Conservation (phyloP, 805 yeast species). For the Candida alai region DNA sequence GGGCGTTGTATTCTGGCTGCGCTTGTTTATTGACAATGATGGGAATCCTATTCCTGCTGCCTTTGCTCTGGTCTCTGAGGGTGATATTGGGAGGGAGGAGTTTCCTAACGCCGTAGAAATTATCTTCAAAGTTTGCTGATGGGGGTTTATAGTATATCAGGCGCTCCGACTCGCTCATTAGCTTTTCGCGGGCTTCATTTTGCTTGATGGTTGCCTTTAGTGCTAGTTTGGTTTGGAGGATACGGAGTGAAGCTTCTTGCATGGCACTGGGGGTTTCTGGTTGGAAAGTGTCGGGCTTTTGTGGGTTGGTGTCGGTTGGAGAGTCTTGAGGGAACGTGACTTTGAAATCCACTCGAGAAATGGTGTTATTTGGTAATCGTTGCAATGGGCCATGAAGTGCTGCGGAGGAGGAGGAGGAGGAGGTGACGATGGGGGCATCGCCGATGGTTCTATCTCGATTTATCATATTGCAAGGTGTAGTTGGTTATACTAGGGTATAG, state of each 20-base stretch:
- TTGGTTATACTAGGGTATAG: no score
- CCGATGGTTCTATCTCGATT: no score
- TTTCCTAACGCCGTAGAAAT: constrained; percentile 22
- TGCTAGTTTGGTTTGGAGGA: constrained; percentile 9
- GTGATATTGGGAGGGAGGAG: constrained; percentile 23
- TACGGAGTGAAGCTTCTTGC: constrained; percentile 7
- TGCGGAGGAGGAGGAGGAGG: no score
- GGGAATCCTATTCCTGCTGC: constrained; percentile 11
- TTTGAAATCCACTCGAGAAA: constrained; percentile 1
- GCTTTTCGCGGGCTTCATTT: background rate
- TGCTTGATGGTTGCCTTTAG: constrained; percentile 1
- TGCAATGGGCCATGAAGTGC: constrained; percentile 5
- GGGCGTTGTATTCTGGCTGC: constrained; percentile 1
- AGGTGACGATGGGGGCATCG: no score
- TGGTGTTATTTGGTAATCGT: constrained; percentile 8
- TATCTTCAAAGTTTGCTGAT: constrained; percentile 18
- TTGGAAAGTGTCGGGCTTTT: background rate
- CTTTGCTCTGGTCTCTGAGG: constrained; percentile 1
- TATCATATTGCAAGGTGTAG: no score
- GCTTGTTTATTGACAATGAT: constrained; percentile 6
- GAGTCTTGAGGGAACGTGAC: no score
- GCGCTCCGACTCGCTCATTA: constrained; percentile 4
- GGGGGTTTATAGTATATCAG: constrained; percentile 34
- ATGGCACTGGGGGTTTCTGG: background rate
- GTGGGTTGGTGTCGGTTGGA: no score